Evolutionary conservation across 768 basidiomycete genomes (phyloP), one percentile per base, ranked within the genome.

Genomic region (Termitomyces eurrhizus): DNA sequence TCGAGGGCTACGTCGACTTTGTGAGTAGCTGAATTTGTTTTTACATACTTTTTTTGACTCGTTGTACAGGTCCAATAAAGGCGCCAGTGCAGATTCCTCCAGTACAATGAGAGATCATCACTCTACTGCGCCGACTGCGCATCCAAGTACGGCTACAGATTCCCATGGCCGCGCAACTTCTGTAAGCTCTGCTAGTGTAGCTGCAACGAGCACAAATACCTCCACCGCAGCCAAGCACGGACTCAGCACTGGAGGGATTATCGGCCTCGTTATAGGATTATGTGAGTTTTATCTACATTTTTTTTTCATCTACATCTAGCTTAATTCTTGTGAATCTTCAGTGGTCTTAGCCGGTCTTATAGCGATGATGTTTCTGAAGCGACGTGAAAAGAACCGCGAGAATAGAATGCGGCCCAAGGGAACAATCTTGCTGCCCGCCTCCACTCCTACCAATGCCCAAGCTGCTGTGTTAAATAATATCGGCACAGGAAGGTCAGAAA

Each of bases 281-380:
- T 44, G 54, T 44, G 41, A 55, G 29, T 33, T 42, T 55, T n/a
- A 2, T 9, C 14, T 29, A 13, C 42, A 18, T 44, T 21, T 13
- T 18, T 21, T 4, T 7, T 21, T 21, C 21, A 42, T 21, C 41
- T 21, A 44, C n/a, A 14, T 21, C 41, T 7, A 12, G 3, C 42
- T 42, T 21, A n/a, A 44, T 44, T 21, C 11, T 2, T 44, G 41
- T 33, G 3, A 41, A 42, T 13, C 12, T 54, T 13, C 29, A 55
- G 54, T 55, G 29, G 14, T 55, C 42, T 33, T 55, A n/a, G 54
- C 41, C 42, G 54, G 54, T 4, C 39, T 55, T 32, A n/a, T 55
- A n/a, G 54, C 9, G 3, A 55, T 55, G 54, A 32, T 44, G 3
- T 32, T 55, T 13, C 0, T 42, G 41, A 55, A 55, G 41, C 54